phyloP scores from a whole-genome alignment of 257 asterid species.

The Fraxinus americana region DNA sequence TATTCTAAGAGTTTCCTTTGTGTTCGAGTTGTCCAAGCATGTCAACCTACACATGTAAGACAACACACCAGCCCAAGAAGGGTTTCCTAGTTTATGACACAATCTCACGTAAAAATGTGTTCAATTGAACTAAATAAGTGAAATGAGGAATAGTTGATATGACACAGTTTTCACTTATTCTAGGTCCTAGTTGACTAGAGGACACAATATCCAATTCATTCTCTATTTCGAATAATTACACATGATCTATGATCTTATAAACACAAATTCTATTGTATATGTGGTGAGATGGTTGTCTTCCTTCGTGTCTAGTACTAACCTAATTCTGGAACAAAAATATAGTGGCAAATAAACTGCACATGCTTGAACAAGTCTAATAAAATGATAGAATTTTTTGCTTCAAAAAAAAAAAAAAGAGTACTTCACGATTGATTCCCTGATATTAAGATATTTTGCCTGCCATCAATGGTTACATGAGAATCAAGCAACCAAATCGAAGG shows the following conservation, averaged over 20 bases:
- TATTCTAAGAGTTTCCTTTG: too few relatives aligned
- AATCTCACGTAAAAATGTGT: not conserved
- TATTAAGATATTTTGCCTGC: not conserved
- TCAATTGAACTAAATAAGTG: not conserved
- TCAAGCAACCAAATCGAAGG: not conserved
- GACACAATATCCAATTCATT: not conserved
- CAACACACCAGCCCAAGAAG: not conserved
- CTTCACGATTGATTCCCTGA: not conserved
- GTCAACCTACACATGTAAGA: not conserved
- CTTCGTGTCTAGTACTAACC: not conserved
- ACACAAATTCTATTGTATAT: not conserved
- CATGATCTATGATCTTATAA: not conserved
- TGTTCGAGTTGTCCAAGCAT: not conserved
- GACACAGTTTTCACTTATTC: not conserved
- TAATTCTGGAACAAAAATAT: not conserved
- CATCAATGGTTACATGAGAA: not conserved
- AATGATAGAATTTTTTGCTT: not conserved
- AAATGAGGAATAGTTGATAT: not conserved
- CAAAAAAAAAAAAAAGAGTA: not conserved
- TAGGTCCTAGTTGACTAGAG: not conserved
- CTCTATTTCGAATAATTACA: too few relatives aligned
- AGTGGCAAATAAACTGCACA: not conserved
- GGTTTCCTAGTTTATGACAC: not conserved
- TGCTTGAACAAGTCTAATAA: not conserved
- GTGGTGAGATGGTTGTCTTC: not conserved